Evolutionary conservation across 306 rosid genomes (phyloP).

Genomic region (Malus orientalis): DNA sequence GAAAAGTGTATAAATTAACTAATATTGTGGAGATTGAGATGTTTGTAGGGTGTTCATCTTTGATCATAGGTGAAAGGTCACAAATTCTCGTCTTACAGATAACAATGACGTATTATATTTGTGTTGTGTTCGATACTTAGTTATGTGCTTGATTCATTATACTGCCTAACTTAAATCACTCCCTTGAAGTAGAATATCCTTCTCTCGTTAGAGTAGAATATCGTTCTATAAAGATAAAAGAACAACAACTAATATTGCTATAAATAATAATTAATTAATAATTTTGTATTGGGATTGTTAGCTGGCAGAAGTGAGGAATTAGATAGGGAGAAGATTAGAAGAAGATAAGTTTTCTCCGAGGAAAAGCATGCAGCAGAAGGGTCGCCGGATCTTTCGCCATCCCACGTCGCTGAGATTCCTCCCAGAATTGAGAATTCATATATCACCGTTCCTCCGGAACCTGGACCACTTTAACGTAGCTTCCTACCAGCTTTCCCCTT

Average conservation of each 20-base stretch:
- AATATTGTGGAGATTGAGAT: background rate
- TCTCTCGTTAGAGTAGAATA: too few relatives aligned
- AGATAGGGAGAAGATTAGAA: background rate
- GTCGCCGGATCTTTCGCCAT: slow-evolving; percentile 65
- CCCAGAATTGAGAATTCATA: background rate
- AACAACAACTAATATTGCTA: background rate
- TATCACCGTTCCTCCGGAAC: background rate
- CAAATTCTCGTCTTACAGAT: too few relatives aligned
- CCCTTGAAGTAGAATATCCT: too few relatives aligned
- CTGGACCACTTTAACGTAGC: slow-evolving; percentile 13
- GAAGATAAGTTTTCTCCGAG: background rate
- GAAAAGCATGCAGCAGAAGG: slow-evolving; percentile 30
- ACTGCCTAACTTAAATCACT: too few relatives aligned
- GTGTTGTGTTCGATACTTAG: too few relatives aligned
- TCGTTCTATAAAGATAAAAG: background rate
- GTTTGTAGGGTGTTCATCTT: too few relatives aligned
- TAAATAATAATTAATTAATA: background rate
- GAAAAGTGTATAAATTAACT: background rate
- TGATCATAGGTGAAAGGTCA: too few relatives aligned
- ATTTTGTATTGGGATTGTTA: slow-evolving; percentile 41
- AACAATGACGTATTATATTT: too few relatives aligned
- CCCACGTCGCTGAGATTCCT: slow-evolving; percentile 69
- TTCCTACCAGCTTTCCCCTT: slow-evolving; percentile 40
- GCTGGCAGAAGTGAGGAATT: slow-evolving; percentile 50
- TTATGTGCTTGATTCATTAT: too few relatives aligned